A percentile compares a stretch with the other conserved stretches of the same genome.
Conservation (phyloP, 805 yeast species). For the Wickerhamomyces bovis region DNA sequence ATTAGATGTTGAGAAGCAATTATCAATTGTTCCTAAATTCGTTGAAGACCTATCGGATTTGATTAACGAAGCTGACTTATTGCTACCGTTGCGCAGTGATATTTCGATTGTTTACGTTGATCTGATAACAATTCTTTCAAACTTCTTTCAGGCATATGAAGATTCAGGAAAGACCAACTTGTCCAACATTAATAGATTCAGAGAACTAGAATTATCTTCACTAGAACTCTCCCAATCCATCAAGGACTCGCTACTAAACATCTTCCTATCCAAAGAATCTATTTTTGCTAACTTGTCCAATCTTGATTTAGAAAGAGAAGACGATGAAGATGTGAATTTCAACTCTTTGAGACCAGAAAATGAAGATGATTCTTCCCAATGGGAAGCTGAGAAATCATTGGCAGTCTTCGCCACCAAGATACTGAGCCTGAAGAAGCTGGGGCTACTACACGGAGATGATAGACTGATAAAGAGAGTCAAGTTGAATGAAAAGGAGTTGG, state of each 20-base stretch:
- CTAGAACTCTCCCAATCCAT: constrained; percentile 26
- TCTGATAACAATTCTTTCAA: constrained; percentile 20
- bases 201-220: constrained; percentile 16
- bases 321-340: constrained; percentile 43
- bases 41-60: constrained; percentile 10
- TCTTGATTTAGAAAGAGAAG: constrained; percentile 42
- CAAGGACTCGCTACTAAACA: constrained; percentile 30
- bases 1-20: constrained; percentile 16
- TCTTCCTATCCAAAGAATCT: constrained; percentile 46
- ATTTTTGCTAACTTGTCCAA: constrained; percentile 31
- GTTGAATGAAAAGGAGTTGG: constrained; percentile 32
- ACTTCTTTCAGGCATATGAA: constrained; percentile 29
- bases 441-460: constrained; percentile 23
- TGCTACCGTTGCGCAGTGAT: constrained; percentile 15
- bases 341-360: constrained; percentile 13
- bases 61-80: constrained; percentile 2
- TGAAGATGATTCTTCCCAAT: constrained; percentile 20
- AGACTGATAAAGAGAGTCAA: constrained; percentile 27
- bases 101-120: constrained; percentile 22
- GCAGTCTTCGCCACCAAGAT: constrained; percentile 38
- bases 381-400: constrained; percentile 36
- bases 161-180: constrained; percentile 28
- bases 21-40: constrained; percentile 10
- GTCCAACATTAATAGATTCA: constrained; percentile 14
- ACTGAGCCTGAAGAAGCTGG: constrained; percentile 28